Evolutionary conservation across 495 filamentous ascomycete species (phyloP).

Genomic region (Penicillium salamii): DNA sequence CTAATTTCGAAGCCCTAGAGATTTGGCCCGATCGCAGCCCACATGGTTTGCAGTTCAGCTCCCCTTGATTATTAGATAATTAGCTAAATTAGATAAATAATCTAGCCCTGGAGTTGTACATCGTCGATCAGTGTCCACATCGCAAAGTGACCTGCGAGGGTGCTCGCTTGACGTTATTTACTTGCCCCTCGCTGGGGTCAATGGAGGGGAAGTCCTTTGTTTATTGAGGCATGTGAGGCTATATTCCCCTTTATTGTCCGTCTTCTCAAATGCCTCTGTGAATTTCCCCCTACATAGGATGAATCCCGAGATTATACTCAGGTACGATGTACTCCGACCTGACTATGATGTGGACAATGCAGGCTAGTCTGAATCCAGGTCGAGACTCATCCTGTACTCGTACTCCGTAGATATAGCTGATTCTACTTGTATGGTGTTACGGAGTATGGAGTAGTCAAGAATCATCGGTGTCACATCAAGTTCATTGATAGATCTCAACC

Average conservation of each 20-base stretch:
- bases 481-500: conserved; percentile 2
- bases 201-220: conserved; percentile 1
- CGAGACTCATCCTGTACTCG: no score
- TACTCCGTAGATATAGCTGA: no score
- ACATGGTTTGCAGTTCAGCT: conserved; percentile 10
- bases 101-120: background rate
- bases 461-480: no score
- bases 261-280: background rate
- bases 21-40: conserved; percentile 17
- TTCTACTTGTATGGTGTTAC: no score
- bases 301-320: background rate
- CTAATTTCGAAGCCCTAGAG: conserved; percentile 9
- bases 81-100: background rate
- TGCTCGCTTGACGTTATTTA: conserved; percentile 5
- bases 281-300: conserved; percentile 1
- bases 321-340: no score
- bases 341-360: no score
- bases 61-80: conserved; percentile 1
- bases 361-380: no score
- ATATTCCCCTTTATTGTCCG: conserved; percentile 3
- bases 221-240: conserved; percentile 9
- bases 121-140: conserved; percentile 4
- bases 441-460: no score
- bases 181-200: conserved; percentile 5
- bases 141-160: conserved; percentile 9